Evolutionary conservation across 2,329 filamentous ascomycete genomes (phyloP).

Genomic region (Magnaporthales sp.): DNA sequence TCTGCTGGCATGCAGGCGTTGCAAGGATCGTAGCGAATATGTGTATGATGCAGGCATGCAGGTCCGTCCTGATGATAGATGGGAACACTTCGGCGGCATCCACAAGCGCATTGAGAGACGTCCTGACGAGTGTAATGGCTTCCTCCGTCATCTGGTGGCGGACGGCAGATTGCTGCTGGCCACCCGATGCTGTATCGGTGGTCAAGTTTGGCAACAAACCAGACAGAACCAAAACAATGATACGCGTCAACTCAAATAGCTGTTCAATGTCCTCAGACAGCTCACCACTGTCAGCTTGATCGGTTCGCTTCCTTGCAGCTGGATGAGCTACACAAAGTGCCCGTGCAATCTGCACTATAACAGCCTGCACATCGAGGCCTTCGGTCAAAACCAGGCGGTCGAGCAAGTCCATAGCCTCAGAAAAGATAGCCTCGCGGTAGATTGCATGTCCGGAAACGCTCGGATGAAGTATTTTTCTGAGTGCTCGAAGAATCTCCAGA

Average conservation of each 20-base stretch:
- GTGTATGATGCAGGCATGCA: constrained; percentile 93
- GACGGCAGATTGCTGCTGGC: constrained; percentile 22
- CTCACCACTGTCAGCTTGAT: constrained; percentile 48
- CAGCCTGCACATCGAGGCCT: constrained; percentile 75
- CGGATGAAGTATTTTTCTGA: constrained; percentile 91
- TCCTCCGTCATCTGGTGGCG: constrained; percentile 82
- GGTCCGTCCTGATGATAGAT: constrained; percentile 88
- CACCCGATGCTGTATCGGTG: constrained; percentile 43
- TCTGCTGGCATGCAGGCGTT: constrained; percentile 76
- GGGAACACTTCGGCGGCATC: constrained; percentile 95
- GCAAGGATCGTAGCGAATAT: constrained; percentile 91
- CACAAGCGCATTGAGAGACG: constrained; percentile 78
- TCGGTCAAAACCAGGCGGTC: constrained; percentile 90
- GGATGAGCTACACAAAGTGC: constrained; percentile 87
- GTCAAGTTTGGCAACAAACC: constrained; percentile 78
- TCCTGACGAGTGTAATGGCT: constrained; percentile 68
- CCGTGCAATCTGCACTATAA: constrained; percentile 89
- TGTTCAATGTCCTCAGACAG: constrained; percentile 97
- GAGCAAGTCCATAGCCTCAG: constrained; percentile 92
- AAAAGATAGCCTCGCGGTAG: constrained; percentile 91
- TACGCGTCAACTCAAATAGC: constrained; percentile 90
- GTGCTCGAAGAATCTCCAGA: constrained; percentile 72
- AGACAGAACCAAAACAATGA: constrained; percentile 87
- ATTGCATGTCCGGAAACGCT: constrained; percentile 94
- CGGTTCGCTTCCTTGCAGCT: constrained; percentile 59